phyloP scores from a whole-genome alignment of 352 stramenopile species.

The Phytopythium kandeliae region DNA sequence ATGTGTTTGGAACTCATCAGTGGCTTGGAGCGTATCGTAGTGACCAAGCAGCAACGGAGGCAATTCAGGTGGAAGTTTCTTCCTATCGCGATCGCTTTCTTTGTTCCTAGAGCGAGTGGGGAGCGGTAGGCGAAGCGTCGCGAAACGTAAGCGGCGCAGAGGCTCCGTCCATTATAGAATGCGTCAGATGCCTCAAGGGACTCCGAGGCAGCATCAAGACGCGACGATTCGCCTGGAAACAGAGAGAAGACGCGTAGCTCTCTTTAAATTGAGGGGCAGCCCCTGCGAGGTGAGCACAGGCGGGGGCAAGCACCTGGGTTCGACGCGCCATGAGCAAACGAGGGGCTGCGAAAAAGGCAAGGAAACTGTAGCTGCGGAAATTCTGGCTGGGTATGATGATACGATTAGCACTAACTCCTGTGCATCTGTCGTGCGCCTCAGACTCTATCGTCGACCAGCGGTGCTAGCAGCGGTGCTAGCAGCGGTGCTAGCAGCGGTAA shows the following conservation, averaged over 20 bases:
- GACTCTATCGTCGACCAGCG: too few relatives aligned
- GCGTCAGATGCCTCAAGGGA: background rate
- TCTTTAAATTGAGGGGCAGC: background rate
- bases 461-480: too few relatives aligned
- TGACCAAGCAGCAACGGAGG: background rate
- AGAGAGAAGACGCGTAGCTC: background rate
- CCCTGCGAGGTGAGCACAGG: background rate
- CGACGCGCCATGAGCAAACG: background rate
- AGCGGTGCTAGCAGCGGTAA: conserved; percentile 3
- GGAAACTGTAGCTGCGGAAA: too few relatives aligned
- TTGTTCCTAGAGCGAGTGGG: background rate
- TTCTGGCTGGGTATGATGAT: too few relatives aligned
- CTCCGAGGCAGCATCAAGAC: background rate
- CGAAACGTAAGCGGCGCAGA: conserved; percentile 2
- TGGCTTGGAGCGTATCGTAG: background rate
- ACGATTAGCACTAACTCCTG: too few relatives aligned
- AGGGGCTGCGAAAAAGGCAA: background rate
- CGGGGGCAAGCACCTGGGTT: background rate
- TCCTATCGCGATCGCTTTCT: too few relatives aligned
- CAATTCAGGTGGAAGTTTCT: background rate
- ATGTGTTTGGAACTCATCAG: background rate
- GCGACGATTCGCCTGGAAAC: conserved; percentile 3
- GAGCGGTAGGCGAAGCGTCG: conserved; percentile 1
- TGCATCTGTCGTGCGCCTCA: too few relatives aligned
- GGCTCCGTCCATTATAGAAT: background rate